Evolutionary conservation across 1,139 yeast genomes (phyloP).

Genomic region (Debaryomyces sp.): DNA sequence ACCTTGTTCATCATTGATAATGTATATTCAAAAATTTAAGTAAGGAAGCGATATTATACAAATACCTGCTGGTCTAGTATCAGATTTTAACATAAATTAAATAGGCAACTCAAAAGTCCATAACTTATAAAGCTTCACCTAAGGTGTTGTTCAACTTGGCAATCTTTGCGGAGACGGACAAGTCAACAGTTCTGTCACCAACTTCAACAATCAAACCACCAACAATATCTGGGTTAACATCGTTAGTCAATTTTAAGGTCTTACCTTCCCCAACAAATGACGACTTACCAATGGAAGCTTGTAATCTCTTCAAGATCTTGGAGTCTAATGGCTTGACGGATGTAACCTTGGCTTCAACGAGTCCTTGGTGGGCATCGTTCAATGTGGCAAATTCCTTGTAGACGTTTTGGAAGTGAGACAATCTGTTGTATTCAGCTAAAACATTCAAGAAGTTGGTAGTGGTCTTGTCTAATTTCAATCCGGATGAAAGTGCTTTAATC

Average conservation of each 20-base stretch:
- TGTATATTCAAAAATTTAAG: constrained; percentile 3
- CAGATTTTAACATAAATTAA: constrained; percentile 5
- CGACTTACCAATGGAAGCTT: constrained; percentile 76
- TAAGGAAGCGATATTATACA: constrained; percentile 2
- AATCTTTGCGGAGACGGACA: constrained; percentile 83
- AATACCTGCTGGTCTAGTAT: constrained; percentile 2
- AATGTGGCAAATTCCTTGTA: constrained; percentile 74
- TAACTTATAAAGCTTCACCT: constrained; percentile 70
- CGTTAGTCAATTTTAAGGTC: constrained; percentile 81
- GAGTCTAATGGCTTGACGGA: constrained; percentile 86
- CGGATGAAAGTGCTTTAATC: constrained; percentile 59
- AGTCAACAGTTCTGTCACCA: constrained; percentile 96
- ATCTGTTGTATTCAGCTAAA: constrained; percentile 94
- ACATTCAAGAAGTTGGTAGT: constrained; percentile 81
- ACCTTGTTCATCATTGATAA: neutral
- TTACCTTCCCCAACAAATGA: constrained; percentile 83
- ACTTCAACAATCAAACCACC: constrained; percentile 97
- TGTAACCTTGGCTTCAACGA: constrained; percentile 92
- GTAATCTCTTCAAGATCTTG: constrained; percentile 77
- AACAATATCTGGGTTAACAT: constrained; percentile 84
- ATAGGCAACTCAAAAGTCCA: neutral
- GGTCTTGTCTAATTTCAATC: constrained; percentile 69
- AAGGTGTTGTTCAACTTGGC: constrained; percentile 87
- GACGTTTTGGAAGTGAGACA: constrained; percentile 66
- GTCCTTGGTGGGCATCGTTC: constrained; percentile 87